Base-by-base conservation (phyloP, 2,329 filamentous ascomycete genomes). In the Aspergillus sp. region DNA sequence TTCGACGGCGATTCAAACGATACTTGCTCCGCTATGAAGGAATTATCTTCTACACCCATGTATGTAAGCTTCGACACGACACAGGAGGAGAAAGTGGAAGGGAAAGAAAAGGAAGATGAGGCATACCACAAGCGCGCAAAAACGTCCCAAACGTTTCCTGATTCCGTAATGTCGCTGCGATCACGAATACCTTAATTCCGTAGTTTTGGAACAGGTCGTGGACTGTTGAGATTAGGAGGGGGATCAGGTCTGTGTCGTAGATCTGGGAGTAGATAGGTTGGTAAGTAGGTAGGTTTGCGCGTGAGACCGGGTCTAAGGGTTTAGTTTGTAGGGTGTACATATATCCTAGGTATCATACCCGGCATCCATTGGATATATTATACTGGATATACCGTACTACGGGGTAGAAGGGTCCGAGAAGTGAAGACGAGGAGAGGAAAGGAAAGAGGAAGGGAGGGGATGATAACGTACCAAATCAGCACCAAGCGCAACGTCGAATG, bases 131-230 rank as follows among this genome's bases (percentile, higher is more conserved):
- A 57, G 81, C 82, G 58, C 81, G 74, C 64, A 81, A 69, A 67
- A 89, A 88, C 26, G 79, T 75, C 65, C 83, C 78, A 71, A 88
- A 87, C 0, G 86, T 89, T 55, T 86, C 76, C 57, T 82, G 77
- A 60, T 88, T 89, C 57, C 87, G 82, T 56, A 89, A 79, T 0
- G 86, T 85, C 14, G 84, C 83, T 3, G 85, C 81, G 62, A 89
- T 84, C 57, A 89, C 73, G 50, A 87, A 83, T 49, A 81, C 69
- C 51, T 85, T 71, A 31, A 78, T 67, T 16, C 78, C 72, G 61
- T 83, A 81, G 62, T 83, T 76, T 45, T 83, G 78, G 66, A 87
- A 85, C 42, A 88, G 80, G 62, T 83, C 78, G 42, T 77, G 73
- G 55, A 88, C 70, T 4, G 85, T 87, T 47, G 80, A 78, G 26